phyloP scores from a whole-genome alignment of 2,329 filamentous ascomycete species.

The Talaromyces verruculosus region DNA sequence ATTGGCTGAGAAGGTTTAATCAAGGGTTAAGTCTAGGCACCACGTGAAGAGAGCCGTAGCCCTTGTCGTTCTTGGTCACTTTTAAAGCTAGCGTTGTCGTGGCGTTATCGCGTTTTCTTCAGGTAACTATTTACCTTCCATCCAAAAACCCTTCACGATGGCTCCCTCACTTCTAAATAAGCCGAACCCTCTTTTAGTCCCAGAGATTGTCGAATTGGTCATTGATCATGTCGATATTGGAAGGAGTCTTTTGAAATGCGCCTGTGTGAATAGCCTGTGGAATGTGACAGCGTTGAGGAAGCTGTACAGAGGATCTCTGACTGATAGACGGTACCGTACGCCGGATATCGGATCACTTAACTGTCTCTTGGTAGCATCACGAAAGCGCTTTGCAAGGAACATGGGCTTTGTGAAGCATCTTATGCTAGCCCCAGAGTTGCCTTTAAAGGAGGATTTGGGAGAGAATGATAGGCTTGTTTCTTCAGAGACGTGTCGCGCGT shows the following conservation, averaged over 20 bases:
- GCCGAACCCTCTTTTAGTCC: background rate
- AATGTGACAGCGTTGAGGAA: background rate
- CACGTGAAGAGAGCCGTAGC: too few relatives aligned
- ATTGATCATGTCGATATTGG: background rate
- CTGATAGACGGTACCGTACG: background rate
- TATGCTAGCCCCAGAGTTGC: background rate
- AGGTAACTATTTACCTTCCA: background rate
- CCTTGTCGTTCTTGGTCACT: too few relatives aligned
- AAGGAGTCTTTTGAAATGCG: background rate
- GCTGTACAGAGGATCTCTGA: slow-evolving; percentile 3
- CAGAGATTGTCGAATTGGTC: background rate
- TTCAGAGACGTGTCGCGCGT: background rate
- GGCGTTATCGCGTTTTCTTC: too few relatives aligned
- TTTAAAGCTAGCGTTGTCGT: too few relatives aligned
- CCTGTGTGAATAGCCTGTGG: slow-evolving; percentile 8
- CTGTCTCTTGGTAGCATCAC: background rate
- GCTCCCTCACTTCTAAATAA: background rate
- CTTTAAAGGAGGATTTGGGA: too few relatives aligned
- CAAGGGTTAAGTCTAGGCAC: too few relatives aligned
- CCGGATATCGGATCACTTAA: background rate
- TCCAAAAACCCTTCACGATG: background rate
- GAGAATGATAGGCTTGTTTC: background rate
- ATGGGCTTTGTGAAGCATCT: background rate
- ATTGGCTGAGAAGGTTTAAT: too few relatives aligned
- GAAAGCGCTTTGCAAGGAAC: background rate